Percentiles rank a stretch among this genome's conserved stretches.
These are phyloP conservation scores for Lactifluus pinguis DNA, from an alignment of 768 basidiomycete genomes.

Conservation along the genomic window DNA sequence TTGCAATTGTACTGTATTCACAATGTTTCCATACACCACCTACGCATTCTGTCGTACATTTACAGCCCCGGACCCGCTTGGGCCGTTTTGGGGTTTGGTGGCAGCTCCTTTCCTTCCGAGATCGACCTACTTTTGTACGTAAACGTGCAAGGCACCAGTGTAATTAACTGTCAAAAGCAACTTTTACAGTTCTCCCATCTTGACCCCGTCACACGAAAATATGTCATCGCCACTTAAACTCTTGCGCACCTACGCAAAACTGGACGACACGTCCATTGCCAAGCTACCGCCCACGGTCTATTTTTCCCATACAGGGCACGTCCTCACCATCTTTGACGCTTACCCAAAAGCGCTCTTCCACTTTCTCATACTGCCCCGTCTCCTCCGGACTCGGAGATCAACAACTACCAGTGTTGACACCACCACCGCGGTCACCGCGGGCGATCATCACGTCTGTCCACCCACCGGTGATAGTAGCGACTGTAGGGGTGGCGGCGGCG, in stretches of 20 bases:
- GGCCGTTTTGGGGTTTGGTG: no score
- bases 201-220: no score
- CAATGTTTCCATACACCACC: not conserved
- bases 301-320: slow-evolving; percentile 44
- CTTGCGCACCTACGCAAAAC: slow-evolving; percentile 52
- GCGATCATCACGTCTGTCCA: no score
- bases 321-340: slow-evolving; percentile 62
- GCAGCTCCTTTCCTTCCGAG: no score
- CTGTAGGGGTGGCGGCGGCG: no score
- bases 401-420: not conserved
- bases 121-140: no score
- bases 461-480: no score
- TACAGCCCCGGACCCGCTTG: no score
- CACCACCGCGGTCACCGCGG: slow-evolving; percentile 20
- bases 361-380: slow-evolving; percentile 71
- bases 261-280: slow-evolving; percentile 32
- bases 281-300: slow-evolving; percentile 51
- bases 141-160: no score
- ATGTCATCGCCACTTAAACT: slow-evolving; percentile 33
- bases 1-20: not conserved
- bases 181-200: no score
- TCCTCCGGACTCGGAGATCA: slow-evolving; percentile 20
- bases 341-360: slow-evolving; percentile 85
- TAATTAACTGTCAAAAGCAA: no score
- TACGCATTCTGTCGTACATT: no score